These are phyloP conservation scores for Salix purpurea DNA, from an alignment of 345 rosid genomes.

Conservation along the genomic window DNA sequence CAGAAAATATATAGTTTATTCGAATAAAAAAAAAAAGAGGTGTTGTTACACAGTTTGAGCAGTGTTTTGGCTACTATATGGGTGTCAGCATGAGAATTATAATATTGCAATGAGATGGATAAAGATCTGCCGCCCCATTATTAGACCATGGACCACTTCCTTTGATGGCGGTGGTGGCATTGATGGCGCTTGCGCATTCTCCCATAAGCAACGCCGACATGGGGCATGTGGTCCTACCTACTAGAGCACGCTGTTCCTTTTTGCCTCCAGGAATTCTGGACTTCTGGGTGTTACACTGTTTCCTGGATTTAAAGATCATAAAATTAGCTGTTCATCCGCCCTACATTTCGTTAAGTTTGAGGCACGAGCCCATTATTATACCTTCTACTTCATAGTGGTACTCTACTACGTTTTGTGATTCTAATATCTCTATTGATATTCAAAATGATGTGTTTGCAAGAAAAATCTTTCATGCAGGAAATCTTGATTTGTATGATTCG, in stretches of 20 bases:
- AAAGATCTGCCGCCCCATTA: slow-evolving; percentile 6
- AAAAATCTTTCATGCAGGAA: background rate
- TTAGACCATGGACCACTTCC: slow-evolving; percentile 3
- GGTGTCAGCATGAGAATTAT: background rate
- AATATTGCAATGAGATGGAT: slow-evolving; percentile 8
- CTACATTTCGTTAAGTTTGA: background rate
- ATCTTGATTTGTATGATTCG: background rate
- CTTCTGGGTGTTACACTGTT: background rate
- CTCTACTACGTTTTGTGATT: background rate
- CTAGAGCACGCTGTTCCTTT: background rate
- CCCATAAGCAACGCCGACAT: slow-evolving; percentile 4
- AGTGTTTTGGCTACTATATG: background rate
- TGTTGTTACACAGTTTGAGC: background rate
- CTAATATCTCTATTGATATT: background rate
- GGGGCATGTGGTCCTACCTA: background rate
- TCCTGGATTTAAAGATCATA: slow-evolving; percentile 10
- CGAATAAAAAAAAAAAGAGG: too few relatives aligned
- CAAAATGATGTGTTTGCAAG: background rate
- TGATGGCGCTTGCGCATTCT: slow-evolving; percentile 1
- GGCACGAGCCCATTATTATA: background rate
- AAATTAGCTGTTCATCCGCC: background rate
- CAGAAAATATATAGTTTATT: too few relatives aligned
- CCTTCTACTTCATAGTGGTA: background rate
- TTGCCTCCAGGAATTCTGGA: background rate
- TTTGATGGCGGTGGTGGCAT: background rate